Percentiles rank a stretch among this genome's conserved stretches.
Evolutionary conservation across 2,329 filamentous ascomycete species (phyloP).

Genomic region (Aureobasidium sp.): DNA sequence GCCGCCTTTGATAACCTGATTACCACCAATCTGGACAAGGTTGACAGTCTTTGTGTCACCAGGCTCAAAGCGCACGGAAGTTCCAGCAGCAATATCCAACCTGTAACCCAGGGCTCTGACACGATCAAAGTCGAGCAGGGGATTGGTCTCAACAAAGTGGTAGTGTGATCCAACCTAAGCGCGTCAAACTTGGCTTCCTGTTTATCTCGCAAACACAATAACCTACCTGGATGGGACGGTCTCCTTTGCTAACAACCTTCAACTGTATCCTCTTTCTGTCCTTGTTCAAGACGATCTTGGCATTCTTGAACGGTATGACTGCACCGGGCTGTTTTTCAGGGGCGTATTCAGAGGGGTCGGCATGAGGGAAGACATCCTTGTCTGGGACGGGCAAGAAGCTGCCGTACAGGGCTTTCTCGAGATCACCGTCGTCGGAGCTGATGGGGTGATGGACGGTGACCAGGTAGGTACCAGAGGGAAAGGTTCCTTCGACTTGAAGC

Average conservation of each 20-base stretch:
- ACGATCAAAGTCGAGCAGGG: constrained; percentile 81
- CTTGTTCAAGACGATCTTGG: constrained; percentile 60
- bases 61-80: constrained; percentile 87
- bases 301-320: constrained; percentile 59
- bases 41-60: constrained; percentile 86
- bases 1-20: constrained; percentile 72
- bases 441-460: constrained; percentile 92
- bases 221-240: constrained; percentile 74
- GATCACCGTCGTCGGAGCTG: constrained; percentile 73
- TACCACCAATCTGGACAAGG: constrained; percentile 78
- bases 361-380: constrained; percentile 54
- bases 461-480: constrained; percentile 81
- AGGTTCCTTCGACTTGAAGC: constrained; percentile 91
- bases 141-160: constrained; percentile 93
- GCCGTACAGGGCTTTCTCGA: constrained; percentile 80
- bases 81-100: constrained; percentile 83
- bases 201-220: not conserved
- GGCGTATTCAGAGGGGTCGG: constrained; percentile 55
- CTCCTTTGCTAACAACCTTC: constrained; percentile 75
- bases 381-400: constrained; percentile 78
- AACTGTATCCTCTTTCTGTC: constrained; percentile 65
- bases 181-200: not conserved
- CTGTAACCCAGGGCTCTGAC: constrained; percentile 72
- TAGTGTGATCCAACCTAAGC: constrained; percentile 75
- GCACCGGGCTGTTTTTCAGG: constrained; percentile 67